Evolutionary conservation across 169 alveolate species (phyloP), one percentile per base, ranked within the genome.

Genomic region (Cardiosporidium cionae): DNA sequence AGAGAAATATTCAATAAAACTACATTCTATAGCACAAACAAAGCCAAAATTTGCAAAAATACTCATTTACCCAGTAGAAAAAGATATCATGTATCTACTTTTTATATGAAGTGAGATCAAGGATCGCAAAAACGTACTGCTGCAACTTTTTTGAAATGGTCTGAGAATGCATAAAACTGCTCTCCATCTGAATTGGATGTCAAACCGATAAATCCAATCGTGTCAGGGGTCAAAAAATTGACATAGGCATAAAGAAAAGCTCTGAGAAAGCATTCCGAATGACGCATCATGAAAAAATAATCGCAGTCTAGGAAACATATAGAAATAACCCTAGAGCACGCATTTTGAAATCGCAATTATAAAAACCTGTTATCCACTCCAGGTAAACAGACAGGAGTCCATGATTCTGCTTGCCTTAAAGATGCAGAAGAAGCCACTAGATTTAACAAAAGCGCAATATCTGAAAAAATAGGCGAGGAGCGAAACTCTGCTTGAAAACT

Each of bases 331-430:
- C 33, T n/a, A 6, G 29, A 35, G 28, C 65, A 64, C 70, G 32
- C 3, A 29, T 6, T 23, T 28, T 23, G 16, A n/a, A 66, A 9
- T 6, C 22, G 52, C 29, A 25, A 68, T 32, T 16, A 25, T 52
- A 4, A 63, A 9, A 37, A 82, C 89, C 83, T 80, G 79, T 84
- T 85, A 62, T 84, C 81, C 68, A 78, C 73, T 68, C 79, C 77
- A 23, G 97, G 97, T 52, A 92, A 82, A 67, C 97, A 92, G 37
- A 92, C 76, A 16, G 97, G 97, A 0, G 93, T 91, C 93, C 94
- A 92, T 37, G 91, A 84, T 80, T 92, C 97, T 58, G 87, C 89
- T 68, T 89, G 90, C 68, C 90, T 86, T 35, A 92, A 80, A 65
- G 92, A 83, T 53, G 88, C 85, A 68, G 90, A 86, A 23, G 94